A percentile compares a stretch with the other conserved stretches of the same genome.
Evolutionary conservation across 768 basidiomycete species (phyloP).

Genomic region (Tremella yokohamensis): DNA sequence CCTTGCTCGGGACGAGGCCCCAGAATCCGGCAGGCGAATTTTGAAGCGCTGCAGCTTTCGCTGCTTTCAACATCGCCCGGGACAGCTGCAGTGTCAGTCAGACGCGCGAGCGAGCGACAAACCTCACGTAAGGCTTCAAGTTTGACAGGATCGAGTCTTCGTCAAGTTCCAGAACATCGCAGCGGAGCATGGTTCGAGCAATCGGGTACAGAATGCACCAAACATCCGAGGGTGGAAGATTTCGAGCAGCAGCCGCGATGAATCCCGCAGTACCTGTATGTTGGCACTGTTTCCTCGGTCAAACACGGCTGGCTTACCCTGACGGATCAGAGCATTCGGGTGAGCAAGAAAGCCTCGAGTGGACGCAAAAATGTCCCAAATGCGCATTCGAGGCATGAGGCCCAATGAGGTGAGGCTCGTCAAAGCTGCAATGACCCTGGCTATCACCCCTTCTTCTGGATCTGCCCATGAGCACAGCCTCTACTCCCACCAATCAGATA

Average conservation of each 20-base stretch:
- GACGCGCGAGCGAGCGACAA: neutral
- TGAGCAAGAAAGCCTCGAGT: constrained; percentile 84
- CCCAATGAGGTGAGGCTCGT: constrained; percentile 86
- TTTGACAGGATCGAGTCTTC: constrained; percentile 70
- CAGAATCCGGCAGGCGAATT: constrained; percentile 76
- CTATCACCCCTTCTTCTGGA: constrained; percentile 90
- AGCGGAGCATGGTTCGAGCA: constrained; percentile 75
- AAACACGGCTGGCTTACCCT: constrained; percentile 56
- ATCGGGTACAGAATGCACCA: constrained; percentile 98
- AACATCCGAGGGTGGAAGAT: constrained; percentile 78
- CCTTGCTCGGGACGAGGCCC: constrained; percentile 55
- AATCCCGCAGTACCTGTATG: constrained; percentile 74
- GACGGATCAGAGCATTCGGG: constrained; percentile 91
- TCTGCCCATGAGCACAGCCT: constrained; percentile 56
- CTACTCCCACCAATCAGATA: no score
- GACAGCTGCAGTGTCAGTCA: constrained; percentile 53
- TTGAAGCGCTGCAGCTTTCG: constrained; percentile 83
- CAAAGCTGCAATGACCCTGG: constrained; percentile 78
- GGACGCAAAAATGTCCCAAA: constrained; percentile 92
- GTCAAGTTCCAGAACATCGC: constrained; percentile 71
- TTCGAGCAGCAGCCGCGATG: constrained; percentile 76
- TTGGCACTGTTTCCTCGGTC: neutral
- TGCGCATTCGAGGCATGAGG: constrained; percentile 70
- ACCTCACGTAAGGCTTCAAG: constrained; percentile 72
- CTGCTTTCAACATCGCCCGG: constrained; percentile 76